Percentiles rank a stretch among this genome's conserved stretches.
phyloP scores from a whole-genome alignment of 106 monocot species.

The Dactylorhiza incarnata region DNA sequence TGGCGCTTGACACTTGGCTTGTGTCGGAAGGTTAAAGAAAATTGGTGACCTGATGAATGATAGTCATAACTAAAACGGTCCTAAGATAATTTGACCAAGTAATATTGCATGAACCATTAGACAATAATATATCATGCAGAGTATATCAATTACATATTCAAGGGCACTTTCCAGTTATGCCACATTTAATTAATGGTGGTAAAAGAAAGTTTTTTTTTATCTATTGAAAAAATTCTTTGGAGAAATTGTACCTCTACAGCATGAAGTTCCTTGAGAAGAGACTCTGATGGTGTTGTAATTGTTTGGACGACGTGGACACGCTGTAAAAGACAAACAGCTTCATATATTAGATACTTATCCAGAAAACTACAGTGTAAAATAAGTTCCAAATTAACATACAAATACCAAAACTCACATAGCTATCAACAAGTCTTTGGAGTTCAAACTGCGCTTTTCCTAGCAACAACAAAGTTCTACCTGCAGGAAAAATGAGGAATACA shows the following conservation, averaged over 20 bases:
- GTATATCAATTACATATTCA: neutral
- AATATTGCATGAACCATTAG: neutral
- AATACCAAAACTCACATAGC: conserved; percentile 44
- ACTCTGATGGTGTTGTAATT: conserved; percentile 65
- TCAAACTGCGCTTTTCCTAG: conserved; percentile 60
- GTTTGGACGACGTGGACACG: conserved; percentile 62
- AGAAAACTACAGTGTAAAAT: neutral
- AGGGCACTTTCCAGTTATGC: neutral
- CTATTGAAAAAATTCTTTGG: neutral
- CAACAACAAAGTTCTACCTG: conserved; percentile 46
- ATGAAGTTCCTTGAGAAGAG: conserved; percentile 69
- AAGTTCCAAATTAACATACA: neutral
- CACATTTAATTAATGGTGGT: neutral
- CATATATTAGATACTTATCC: neutral
- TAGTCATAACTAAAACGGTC: too few relatives aligned
- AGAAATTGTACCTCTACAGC: conserved; percentile 57
- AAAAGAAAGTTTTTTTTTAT: neutral
- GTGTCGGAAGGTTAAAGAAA: too few relatives aligned
- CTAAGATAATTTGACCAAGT: neutral
- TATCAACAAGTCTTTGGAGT: conserved; percentile 66
- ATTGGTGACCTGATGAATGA: too few relatives aligned
- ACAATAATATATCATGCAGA: neutral
- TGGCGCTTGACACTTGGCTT: too few relatives aligned
- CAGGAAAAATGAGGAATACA: conserved; percentile 4
- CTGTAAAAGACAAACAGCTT: conserved; percentile 25